Evolutionary conservation across 495 filamentous ascomycete species (phyloP).

Genomic region (Stereocaulon alpinum): DNA sequence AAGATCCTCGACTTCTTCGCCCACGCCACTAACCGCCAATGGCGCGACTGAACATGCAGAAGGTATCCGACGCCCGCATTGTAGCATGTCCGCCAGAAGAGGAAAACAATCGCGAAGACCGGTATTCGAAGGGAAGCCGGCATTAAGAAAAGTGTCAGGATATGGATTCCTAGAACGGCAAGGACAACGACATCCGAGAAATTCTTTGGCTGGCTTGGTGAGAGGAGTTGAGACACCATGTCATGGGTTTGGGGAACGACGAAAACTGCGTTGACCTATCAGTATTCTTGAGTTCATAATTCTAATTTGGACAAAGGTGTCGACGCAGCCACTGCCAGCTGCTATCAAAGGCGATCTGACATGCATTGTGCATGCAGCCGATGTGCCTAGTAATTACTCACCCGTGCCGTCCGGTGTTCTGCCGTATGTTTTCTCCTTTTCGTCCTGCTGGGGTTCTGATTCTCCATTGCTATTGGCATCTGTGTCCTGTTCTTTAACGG

Average conservation of each 20-base stretch:
- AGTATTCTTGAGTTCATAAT: conserved; percentile 5
- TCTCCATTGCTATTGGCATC: conserved; percentile 44
- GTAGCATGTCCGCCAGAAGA: conserved; percentile 88
- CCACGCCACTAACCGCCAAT: conserved; percentile 78
- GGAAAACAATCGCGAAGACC: conserved; percentile 66
- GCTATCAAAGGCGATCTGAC: neutral
- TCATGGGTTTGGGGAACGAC: conserved; percentile 94
- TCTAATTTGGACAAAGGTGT: neutral
- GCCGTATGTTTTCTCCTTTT: conserved; percentile 71
- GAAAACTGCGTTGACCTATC: conserved; percentile 55
- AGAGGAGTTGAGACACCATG: conserved; percentile 95
- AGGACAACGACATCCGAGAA: conserved; percentile 74
- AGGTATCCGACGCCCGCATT: conserved; percentile 91
- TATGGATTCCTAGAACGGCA: conserved; percentile 64
- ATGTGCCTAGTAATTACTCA: conserved; percentile 35
- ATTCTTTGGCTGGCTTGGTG: conserved; percentile 93
- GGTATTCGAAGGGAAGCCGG: conserved; percentile 57
- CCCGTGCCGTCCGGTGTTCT: conserved; percentile 83
- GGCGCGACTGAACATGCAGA: conserved; percentile 78
- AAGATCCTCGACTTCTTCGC: conserved; percentile 77
- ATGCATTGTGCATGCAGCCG: neutral
- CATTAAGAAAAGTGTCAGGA: conserved; percentile 59
- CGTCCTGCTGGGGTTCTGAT: conserved; percentile 33
- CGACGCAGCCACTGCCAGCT: neutral
- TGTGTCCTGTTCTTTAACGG: conserved; percentile 32